Conservation (phyloP, 805 yeast species). For the Saturnispora galanensis region DNA sequence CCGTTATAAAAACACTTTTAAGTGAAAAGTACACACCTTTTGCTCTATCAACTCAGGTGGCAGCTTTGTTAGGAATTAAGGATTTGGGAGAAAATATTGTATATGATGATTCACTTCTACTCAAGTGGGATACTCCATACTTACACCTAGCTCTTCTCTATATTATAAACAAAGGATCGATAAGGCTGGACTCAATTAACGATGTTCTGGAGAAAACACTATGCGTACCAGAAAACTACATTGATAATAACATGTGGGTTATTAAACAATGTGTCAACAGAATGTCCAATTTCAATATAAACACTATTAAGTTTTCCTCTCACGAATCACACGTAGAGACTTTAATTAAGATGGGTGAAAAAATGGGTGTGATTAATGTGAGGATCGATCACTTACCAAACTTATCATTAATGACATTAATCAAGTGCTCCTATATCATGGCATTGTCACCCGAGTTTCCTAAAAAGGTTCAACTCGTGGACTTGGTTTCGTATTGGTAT, state of each 20-base stretch:
- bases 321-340: not conserved
- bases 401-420: slow-evolving; percentile 4
- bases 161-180: not conserved
- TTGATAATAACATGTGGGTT: not conserved
- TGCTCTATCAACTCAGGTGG: not conserved
- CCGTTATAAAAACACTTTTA: no score
- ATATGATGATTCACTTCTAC: not conserved
- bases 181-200: not conserved
- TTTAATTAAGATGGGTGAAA: not conserved
- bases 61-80: not conserved
- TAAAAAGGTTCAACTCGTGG: not conserved
- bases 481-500: slow-evolving; percentile 5
- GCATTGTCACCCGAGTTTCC: slow-evolving; percentile 5
- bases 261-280: not conserved
- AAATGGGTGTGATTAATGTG: slow-evolving; percentile 4
- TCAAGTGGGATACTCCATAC: slow-evolving; percentile 2
- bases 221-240: not conserved
- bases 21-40: no score
- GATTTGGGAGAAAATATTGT: not conserved
- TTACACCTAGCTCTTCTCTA: not conserved
- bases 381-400: not conserved
- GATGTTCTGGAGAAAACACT: not conserved
- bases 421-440: not conserved
- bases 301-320: not conserved
- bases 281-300: not conserved